Base-by-base conservation (phyloP, 371 early-diverging fungal species). In the Mucor velutinosus region DNA sequence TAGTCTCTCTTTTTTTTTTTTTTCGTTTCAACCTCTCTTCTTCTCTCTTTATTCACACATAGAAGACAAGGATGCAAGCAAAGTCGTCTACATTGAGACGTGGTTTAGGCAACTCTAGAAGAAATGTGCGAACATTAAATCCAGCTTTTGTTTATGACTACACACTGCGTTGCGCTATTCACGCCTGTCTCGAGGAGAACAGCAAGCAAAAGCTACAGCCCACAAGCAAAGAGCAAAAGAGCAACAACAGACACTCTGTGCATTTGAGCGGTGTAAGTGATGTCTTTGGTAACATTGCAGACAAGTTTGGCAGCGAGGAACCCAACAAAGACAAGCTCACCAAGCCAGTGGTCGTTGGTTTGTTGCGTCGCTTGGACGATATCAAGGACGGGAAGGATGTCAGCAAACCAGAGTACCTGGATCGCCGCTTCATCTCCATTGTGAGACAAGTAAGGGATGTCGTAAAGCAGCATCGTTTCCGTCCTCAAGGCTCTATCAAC, bases 161-260 rank as follows among this genome's bases (percentile, higher is more conserved):
- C 49, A 73, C 75, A 29, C 72, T 79, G 58, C 75, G 79, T 11
- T 79, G 79, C 57, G 79, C 79, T 61, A 76, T 79, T 29, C 71
- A 70, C 27, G 79, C 79, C 29, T 78, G 73, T 60, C 41, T 78
- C 10, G 78, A 78, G 64, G 61, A 75, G 37, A 60, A 62, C 30
- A 62, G 57, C n/a, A 71, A 72, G 30, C 71, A 68, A 37, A 68
- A 67, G 27, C 21, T 56, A 17, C 58, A 62, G 37, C 39, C 47
- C 11, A 69, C 68, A 29, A 64, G 35, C 7, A 64, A 66, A 25
- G 69, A 71, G 45, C 63, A 69, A 63, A 61, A 72, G 19, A 32
- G 7, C 23, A 64, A 45, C 10, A 68, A 78, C 23, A 51, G 68
- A 58, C 79, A 76, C 39, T 72, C 75, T 6, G 76, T 76, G 37